Evolutionary conservation across 2,329 filamentous ascomycete species (phyloP).

Genomic region (Cordyceps farinosa): DNA sequence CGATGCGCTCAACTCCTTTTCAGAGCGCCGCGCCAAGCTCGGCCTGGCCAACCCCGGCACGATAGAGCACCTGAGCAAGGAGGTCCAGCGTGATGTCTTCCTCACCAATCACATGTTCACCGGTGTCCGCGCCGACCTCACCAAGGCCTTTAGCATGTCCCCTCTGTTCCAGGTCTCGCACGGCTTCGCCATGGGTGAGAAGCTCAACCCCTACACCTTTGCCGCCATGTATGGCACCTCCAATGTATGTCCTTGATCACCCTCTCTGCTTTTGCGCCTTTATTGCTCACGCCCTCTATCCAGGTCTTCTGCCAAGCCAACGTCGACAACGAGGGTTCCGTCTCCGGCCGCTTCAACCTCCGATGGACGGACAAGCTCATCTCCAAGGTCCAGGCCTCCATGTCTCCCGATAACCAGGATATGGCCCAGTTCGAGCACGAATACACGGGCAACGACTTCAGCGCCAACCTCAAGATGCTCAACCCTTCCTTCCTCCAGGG

Average conservation of each 20-base stretch:
- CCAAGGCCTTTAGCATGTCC: constrained; percentile 90
- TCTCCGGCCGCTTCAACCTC: constrained; percentile 89
- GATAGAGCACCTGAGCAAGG: constrained; percentile 81
- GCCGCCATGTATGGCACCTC: constrained; percentile 89
- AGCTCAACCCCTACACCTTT: constrained; percentile 91
- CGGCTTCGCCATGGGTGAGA: constrained; percentile 91
- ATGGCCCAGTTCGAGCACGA: constrained; percentile 95
- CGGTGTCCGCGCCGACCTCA: constrained; percentile 91
- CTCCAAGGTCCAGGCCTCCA: constrained; percentile 83
- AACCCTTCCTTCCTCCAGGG: constrained; percentile 95
- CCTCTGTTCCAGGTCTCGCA: constrained; percentile 97
- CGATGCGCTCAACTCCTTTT: constrained; percentile 78
- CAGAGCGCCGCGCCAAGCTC: constrained; percentile 79
- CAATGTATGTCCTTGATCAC: constrained; percentile 56
- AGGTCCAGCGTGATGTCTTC: constrained; percentile 95
- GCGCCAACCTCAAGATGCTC: constrained; percentile 84
- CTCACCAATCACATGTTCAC: constrained; percentile 97
- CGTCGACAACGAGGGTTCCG: constrained; percentile 84
- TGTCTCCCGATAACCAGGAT: constrained; percentile 75
- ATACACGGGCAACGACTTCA: constrained; percentile 91
- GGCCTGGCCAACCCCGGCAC: constrained; percentile 90
- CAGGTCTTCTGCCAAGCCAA: constrained; percentile 95
- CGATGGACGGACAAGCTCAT: constrained; percentile 78
- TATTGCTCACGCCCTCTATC: constrained; percentile 14
- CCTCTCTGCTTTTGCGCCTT: neutral